Percentiles rank a stretch among this genome's conserved stretches.
Conservation (phyloP, 2,329 filamentous ascomycete species). For the Cryphonectria parasitica region DNA sequence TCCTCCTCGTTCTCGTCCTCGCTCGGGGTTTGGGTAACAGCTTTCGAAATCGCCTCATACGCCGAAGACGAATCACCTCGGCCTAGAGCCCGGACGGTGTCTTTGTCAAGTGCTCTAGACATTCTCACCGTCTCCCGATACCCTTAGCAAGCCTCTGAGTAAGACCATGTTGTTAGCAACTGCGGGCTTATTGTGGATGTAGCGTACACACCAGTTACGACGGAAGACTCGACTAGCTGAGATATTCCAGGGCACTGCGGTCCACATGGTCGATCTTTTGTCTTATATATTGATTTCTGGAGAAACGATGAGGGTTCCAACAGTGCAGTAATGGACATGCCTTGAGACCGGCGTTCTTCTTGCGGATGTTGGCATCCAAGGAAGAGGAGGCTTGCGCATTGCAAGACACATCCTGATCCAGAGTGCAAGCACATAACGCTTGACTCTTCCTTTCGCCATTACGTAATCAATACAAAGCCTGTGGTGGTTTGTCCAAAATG, state of each 20-base stretch:
- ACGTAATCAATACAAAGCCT: background rate
- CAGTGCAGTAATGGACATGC: background rate
- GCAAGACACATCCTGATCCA: background rate
- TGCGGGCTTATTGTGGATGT: background rate
- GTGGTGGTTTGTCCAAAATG: background rate
- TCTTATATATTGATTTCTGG: too few relatives aligned
- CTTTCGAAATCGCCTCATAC: slow-evolving; percentile 49
- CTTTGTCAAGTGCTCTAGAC: slow-evolving; percentile 59
- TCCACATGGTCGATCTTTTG: background rate
- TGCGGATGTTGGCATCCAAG: background rate
- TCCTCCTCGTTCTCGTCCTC: slow-evolving; percentile 34
- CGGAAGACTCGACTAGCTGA: background rate
- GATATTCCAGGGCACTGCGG: background rate
- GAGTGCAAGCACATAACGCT: background rate
- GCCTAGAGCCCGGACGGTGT: slow-evolving; percentile 48
- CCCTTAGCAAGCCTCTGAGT: background rate
- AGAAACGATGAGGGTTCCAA: background rate
- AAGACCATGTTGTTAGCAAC: background rate
- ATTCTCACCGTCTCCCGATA: slow-evolving; percentile 40
- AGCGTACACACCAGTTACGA: background rate
- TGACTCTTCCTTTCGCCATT: background rate
- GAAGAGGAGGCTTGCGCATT: background rate
- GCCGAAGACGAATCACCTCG: slow-evolving; percentile 46
- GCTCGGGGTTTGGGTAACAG: slow-evolving; percentile 40
- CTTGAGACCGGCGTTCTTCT: background rate